Conservation (phyloP, 495 filamentous ascomycete species). For the Penicillium steckii region DNA sequence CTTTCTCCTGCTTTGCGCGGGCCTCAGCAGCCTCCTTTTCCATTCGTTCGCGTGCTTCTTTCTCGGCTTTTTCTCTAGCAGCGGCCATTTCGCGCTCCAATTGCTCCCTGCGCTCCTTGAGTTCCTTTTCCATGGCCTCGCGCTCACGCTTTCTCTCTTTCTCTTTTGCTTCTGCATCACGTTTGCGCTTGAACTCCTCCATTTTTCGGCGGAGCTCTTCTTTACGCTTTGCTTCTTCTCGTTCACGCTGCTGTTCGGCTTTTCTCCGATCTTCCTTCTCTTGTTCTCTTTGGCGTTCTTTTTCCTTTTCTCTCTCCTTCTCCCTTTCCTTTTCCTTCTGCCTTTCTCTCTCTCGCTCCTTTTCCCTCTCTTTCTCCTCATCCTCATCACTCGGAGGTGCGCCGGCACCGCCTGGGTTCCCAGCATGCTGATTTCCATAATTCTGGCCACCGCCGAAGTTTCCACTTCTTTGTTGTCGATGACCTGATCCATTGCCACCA, state of each 20-base stretch:
- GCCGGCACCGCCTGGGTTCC: conserved; percentile 33
- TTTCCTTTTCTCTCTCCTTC: conserved; percentile 9
- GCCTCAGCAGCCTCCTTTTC: conserved; percentile 37
- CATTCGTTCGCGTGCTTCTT: conserved; percentile 42
- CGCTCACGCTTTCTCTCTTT: conserved; percentile 45
- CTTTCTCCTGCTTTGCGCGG: conserved; percentile 34
- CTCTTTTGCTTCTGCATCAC: conserved; percentile 44
- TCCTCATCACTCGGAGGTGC: conserved; percentile 20
- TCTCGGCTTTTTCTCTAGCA: conserved; percentile 45
- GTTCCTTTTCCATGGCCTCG: conserved; percentile 52
- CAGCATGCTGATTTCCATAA: conserved; percentile 34
- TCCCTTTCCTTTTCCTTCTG: conserved; percentile 21
- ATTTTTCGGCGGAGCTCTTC: conserved; percentile 54
- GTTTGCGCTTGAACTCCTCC: conserved; percentile 58
- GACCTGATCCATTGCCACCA: conserved; percentile 16
- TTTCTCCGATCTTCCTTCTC: conserved; percentile 21
- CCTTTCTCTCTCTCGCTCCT: conserved; percentile 14
- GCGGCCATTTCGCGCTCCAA: conserved; percentile 48
- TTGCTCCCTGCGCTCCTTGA: conserved; percentile 47
- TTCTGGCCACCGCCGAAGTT: conserved; percentile 28
- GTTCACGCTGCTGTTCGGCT: conserved; percentile 66
- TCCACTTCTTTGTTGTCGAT: conserved; percentile 24
- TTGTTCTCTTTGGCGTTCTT: conserved; percentile 7
- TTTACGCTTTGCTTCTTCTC: conserved; percentile 63
- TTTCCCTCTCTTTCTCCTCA: conserved; percentile 14